Percentiles rank a stretch among this genome's conserved stretches.
Evolutionary conservation across 441 rosid species (phyloP).

Genomic region (Croton setiger): DNA sequence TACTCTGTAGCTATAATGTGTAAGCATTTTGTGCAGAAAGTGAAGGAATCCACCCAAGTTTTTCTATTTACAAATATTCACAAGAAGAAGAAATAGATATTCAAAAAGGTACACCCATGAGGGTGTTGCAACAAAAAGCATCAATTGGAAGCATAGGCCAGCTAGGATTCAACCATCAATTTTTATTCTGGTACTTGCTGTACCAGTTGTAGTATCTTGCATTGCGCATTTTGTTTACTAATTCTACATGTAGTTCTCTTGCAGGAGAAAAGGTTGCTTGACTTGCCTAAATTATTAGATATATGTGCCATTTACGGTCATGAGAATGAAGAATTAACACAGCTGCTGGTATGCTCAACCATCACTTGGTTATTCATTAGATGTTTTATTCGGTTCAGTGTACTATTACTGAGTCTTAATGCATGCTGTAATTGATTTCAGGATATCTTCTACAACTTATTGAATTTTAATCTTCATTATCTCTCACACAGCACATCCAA

Average conservation of each 20-base stretch:
- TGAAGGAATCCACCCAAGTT: neutral
- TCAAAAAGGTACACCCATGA: neutral
- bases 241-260: slow-evolving; percentile 64
- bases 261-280: slow-evolving; percentile 91
- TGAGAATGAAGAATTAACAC: slow-evolving; percentile 84
- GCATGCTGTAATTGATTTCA: neutral
- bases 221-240: slow-evolving; percentile 41
- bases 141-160: neutral
- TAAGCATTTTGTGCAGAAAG: neutral
- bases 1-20: neutral
- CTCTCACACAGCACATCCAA: neutral
- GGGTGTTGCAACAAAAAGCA: neutral
- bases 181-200: neutral
- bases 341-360: slow-evolving; percentile 51
- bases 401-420: neutral
- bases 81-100: neutral
- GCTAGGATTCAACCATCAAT: neutral
- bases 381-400: neutral
- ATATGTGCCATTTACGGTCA: slow-evolving; percentile 89
- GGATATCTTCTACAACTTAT: neutral
- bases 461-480: neutral
- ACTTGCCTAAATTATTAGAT: slow-evolving; percentile 94
- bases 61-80: neutral
- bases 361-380: neutral
- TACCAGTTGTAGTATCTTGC: neutral